A percentile compares a stretch with the other conserved stretches of the same genome.
Conservation (phyloP, 345 rosid species). For the Linum tenue region DNA sequence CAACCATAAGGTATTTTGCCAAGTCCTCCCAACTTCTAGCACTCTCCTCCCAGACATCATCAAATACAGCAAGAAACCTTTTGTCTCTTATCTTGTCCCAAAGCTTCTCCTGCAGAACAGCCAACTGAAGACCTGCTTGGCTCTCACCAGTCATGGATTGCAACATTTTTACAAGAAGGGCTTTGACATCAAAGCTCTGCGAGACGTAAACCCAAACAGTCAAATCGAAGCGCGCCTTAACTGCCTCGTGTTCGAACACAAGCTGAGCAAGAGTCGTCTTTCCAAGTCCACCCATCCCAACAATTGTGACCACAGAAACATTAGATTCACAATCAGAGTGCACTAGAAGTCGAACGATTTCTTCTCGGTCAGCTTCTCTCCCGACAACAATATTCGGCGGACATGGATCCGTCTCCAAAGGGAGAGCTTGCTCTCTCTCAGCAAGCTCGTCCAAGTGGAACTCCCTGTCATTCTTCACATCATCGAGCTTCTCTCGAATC, state of each 20-base stretch:
- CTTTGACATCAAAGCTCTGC: slow-evolving; percentile 7
- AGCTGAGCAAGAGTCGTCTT: no score
- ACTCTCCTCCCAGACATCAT: slow-evolving; percentile 19
- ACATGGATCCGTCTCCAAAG: slow-evolving; percentile 9
- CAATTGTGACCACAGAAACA: slow-evolving; percentile 14
- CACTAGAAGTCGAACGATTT: slow-evolving; percentile 7
- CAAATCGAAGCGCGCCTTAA: slow-evolving; percentile 1
- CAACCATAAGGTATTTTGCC: slow-evolving; percentile 10
- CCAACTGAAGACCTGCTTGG: slow-evolving; percentile 7
- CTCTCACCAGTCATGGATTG: background rate
- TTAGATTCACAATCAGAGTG: slow-evolving; percentile 8
- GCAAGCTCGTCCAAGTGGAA: slow-evolving; percentile 10
- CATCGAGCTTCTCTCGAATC: slow-evolving; percentile 14
- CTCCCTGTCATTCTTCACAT: slow-evolving; percentile 8
- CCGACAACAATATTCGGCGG: slow-evolving; percentile 7
- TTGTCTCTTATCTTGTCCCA: slow-evolving; percentile 5
- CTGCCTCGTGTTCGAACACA: background rate
- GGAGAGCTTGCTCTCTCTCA: slow-evolving; percentile 2
- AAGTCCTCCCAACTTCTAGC: slow-evolving; percentile 7
- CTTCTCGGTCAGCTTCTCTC: slow-evolving; percentile 1
- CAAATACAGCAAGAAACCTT: slow-evolving; percentile 15
- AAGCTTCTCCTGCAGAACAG: slow-evolving; percentile 9
- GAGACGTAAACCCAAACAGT: slow-evolving; percentile 17
- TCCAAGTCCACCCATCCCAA: slow-evolving; percentile 14
- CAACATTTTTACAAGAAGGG: slow-evolving; percentile 9